Base-by-base conservation (phyloP, 306 rosid genomes). In the Vicia villosa region DNA sequence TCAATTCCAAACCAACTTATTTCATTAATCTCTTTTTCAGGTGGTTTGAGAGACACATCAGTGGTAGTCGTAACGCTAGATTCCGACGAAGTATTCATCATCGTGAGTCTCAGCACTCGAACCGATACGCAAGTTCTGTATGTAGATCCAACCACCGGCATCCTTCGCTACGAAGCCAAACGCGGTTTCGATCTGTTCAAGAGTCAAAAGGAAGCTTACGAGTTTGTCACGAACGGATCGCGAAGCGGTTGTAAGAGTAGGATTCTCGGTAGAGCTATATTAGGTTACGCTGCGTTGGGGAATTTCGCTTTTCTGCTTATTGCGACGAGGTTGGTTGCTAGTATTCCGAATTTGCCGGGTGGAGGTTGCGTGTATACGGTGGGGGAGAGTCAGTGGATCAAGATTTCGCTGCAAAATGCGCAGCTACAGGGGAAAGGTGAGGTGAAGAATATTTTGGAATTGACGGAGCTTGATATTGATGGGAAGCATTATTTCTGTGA, bases 111-210 rank as follows among this genome's bases (percentile, higher is more conserved):
- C 58, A 69, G 85, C 40, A 78, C 86, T 24, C 80, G 84, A 64
- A 67, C 76, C 43, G 92, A 91, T 57, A 87, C 97, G 70, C 96
- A 91, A 78, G 86, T 91, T 36, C 78, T 95, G 45, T 85, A 83
- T 72, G 73, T 95, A 24, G 99, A 95, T 87, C 99, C 99, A 52
- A 91, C 99, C 47, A 95, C 99, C 20, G 99, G 99, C 3, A 79
- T 85, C 0, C 92, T 95, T 19, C 83, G 86, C 72, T 72, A 89
- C 76, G 67, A 69, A 30, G 87, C 77, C 1, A 86, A 79, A 77
- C 40, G 63, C 6, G 97, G 96, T 1, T 61, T 83, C 19, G 96
- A 89, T 80, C 74, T 90, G 36, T 94, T 94, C 75, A 80, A 70
- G 55, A 91, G 96, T 5, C 95, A 87, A 75, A 83, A 65, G 13